Percentiles rank a stretch among this genome's conserved stretches.
phyloP scores from a whole-genome alignment of 1,139 yeast genomes.

The Saccharomyces hybrid region DNA sequence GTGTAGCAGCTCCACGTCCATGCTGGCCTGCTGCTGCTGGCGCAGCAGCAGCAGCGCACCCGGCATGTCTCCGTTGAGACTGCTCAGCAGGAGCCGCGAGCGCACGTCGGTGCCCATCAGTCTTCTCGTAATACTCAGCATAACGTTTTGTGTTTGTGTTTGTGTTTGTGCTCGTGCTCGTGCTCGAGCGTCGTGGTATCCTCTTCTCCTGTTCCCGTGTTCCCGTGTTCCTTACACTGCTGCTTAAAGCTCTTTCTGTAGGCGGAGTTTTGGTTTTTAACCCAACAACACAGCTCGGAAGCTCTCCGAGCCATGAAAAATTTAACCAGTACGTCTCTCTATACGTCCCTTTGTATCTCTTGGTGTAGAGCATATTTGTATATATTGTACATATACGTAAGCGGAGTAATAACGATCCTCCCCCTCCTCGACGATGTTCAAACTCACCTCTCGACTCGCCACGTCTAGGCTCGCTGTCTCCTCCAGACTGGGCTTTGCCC shows the following conservation, averaged over 20 bases:
- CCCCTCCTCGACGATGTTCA: slow-evolving; percentile 13
- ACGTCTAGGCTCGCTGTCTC: slow-evolving; percentile 10
- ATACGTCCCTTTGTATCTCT: neutral
- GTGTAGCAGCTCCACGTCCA: neutral
- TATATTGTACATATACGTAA: neutral
- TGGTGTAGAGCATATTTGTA: too few relatives aligned
- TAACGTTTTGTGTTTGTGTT: too few relatives aligned
- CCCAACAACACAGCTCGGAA: neutral
- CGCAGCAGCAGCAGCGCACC: neutral
- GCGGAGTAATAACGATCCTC: slow-evolving; percentile 14
- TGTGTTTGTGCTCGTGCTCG: too few relatives aligned
- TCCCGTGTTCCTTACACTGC: neutral
- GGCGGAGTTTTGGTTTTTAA: neutral
- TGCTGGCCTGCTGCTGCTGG: neutral
- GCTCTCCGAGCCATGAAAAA: neutral
- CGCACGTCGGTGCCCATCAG: neutral
- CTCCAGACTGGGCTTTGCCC: neutral
- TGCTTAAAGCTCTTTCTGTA: neutral
- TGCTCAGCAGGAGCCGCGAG: neutral
- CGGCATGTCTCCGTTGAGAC: neutral
- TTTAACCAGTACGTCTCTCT: neutral
- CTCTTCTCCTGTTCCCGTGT: too few relatives aligned
- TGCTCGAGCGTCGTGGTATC: neutral
- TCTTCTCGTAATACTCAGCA: neutral
- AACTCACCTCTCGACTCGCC: slow-evolving; percentile 12